Evolutionary conservation across 78 protist genomes (phyloP), one percentile per base, ranked within the genome.

Genomic region (Corallochytrium limacisporum): DNA sequence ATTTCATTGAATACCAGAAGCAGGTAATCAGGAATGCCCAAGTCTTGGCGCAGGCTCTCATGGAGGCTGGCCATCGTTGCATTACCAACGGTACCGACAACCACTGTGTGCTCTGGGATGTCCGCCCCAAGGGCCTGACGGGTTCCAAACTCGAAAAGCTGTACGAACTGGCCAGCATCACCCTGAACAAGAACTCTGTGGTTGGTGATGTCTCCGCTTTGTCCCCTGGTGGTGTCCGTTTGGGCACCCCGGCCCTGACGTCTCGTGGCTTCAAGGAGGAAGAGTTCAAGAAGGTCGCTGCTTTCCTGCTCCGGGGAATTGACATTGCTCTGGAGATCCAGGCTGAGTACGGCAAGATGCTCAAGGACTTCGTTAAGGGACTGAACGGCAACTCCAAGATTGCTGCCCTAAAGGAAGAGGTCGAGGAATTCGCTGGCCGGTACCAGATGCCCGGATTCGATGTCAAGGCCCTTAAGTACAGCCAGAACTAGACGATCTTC

Each of bases 71-170:
- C 3, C 78, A 88, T 85, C n/a, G 35, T 13, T 54, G 94, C 29
- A 95, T 87, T 13, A 74, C 95, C 16, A 88, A 78, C 36, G 99
- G 99, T 47, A 92, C 98, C 1, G 98, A 92, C 74, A 96, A 92
- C 84, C 99, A 96, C 82, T 65, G 92, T 10, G 53, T 94, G n/a
- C 88, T 95, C 48, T 68, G 81, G 85, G 95, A 95, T 76, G 77
- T 92, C 47, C 83, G 93, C 47, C 89, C 88, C 48, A 18, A 57
- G 63, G 67, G 82, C 35, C 37, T 93, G 47, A 86, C 88, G 22
- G 99, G 99, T 39, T 72, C 90, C 70, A 83, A 88, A 68, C 63
- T 81, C 32, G 98, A 96, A 70, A 72, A 69, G 63, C 72, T 91
- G n/a, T 59, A 72, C 48, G 99, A 96, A 44, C 47, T 18, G 50